Base-by-base conservation (phyloP, 208 protist genomes). In the Acanthamoeba triangularis region DNA sequence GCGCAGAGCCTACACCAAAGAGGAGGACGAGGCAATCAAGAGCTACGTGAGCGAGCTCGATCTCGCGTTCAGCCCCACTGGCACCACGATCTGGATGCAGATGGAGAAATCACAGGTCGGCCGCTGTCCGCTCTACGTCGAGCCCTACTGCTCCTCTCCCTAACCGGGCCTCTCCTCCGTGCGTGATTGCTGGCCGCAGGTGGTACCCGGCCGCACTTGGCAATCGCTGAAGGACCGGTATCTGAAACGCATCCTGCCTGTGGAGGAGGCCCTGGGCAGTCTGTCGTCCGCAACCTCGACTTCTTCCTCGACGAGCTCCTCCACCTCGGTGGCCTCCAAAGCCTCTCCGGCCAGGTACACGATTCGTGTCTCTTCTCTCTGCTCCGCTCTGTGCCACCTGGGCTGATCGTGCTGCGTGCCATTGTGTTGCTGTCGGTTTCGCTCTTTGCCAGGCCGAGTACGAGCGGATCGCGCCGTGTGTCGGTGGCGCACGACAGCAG, bases 151-250 rank as follows among this genome's bases (percentile, higher is more conserved):
- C 37, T 80, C 72, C n/a, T 7, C 72, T 80, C 11, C 6, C 63
- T 16, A 72, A 72, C 63, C 63, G 20, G 18, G 63, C 30, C 6
- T 72, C 5, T 72, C 4, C 18, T 10, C 37, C 3, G n/a, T 37
- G 13, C 67, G 18, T 3, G 3, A 23, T 16, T 61, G 28, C 65
- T 74, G n/a, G n/a, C n/a, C 65, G 4, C 2, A 84, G 74, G 33
- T 84, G 37, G 78, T 33, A 8, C 23, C 47, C 1, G 47, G 78
- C 11, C 78, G 33, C 78, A 28, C 78, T 4, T 87, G 78, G 78
- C 78, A 87, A 23, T 87, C 78, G 10, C 78, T 87, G 23, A 87
- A 87, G 49, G 78, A 87, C 28, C 78, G 47, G 47, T 87, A 87
- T 47, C 23, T 87, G 14, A n/a, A 61, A 3, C 78, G 78, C 78